A percentile compares a stretch with the other conserved stretches of the same genome.
Conservation (phyloP, 352 stramenopile species). For the Phytophthora citricola region DNA sequence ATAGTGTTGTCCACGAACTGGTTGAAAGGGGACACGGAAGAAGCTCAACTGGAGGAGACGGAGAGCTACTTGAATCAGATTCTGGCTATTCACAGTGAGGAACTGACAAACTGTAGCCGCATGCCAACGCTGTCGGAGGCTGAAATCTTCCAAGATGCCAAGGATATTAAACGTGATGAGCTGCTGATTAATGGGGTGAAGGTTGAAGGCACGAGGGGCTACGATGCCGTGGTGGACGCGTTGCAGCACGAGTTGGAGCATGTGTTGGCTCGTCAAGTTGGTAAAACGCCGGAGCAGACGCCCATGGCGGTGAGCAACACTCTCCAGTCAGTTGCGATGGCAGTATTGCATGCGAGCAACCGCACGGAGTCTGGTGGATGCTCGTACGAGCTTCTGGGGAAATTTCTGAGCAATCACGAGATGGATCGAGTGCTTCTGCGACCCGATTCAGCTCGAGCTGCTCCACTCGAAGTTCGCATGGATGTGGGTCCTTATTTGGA, state of each 20-base stretch:
- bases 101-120: slow-evolving; percentile 1
- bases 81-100: slow-evolving; percentile 24
- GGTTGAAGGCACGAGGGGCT: slow-evolving; percentile 56
- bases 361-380: slow-evolving; percentile 78
- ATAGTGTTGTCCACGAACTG: slow-evolving; percentile 57
- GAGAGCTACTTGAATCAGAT: slow-evolving; percentile 51
- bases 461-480: slow-evolving; percentile 60
- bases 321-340: slow-evolving; percentile 38
- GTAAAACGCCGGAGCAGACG: slow-evolving; percentile 35
- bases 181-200: slow-evolving; percentile 67
- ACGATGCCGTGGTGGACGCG: slow-evolving; percentile 61
- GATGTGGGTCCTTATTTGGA: slow-evolving; percentile 68
- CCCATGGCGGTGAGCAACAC: slow-evolving; percentile 42
- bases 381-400: slow-evolving; percentile 73
- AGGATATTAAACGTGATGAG: slow-evolving; percentile 83
- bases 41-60: background rate
- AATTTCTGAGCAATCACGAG: slow-evolving; percentile 60
- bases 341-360: slow-evolving; percentile 68
- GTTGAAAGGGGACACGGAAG: slow-evolving; percentile 28
- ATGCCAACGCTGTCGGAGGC: slow-evolving; percentile 52
- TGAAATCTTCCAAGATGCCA: slow-evolving; percentile 78
- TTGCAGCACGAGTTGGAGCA: slow-evolving; percentile 55
- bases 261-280: slow-evolving; percentile 37
- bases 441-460: slow-evolving; percentile 63
- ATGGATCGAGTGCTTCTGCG: slow-evolving; percentile 70